Evolutionary conservation across 441 rosid genomes (phyloP).

Genomic region (Rhodomyrtus psidioides): DNA sequence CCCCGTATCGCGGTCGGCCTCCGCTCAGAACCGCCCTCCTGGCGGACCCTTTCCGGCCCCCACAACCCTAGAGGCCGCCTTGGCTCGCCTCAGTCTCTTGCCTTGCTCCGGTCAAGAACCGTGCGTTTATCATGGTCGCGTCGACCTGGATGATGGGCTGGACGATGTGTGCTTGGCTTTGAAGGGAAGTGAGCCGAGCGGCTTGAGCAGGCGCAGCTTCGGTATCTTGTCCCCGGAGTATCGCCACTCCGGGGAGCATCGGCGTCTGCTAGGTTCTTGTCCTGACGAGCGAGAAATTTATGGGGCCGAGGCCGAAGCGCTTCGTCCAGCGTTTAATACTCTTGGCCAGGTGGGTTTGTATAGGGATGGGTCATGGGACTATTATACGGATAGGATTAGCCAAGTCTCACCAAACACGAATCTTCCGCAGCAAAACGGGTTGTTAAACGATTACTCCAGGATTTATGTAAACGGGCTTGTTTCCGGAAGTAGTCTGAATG

Average conservation of each 20-base stretch:
- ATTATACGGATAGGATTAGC: background rate
- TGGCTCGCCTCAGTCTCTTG: background rate
- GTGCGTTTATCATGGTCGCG: background rate
- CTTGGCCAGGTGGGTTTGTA: background rate
- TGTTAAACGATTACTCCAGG: background rate
- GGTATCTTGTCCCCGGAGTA: background rate
- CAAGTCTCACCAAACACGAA: background rate
- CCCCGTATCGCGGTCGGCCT: background rate
- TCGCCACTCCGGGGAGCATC: background rate
- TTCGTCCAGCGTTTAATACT: background rate
- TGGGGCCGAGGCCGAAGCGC: background rate
- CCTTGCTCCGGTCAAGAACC: background rate
- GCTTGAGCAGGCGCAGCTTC: background rate
- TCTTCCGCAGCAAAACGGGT: background rate
- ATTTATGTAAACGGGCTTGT: background rate
- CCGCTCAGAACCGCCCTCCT: background rate
- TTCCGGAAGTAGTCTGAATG: background rate
- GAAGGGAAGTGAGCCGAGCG: background rate
- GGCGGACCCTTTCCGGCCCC: background rate
- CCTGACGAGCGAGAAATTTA: background rate
- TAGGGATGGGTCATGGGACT: background rate
- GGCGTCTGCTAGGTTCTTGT: background rate
- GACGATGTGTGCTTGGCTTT: background rate
- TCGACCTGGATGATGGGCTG: background rate
- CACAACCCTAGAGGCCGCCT: background rate